Evolutionary conservation across 2,329 filamentous ascomycete species (phyloP), one percentile per base, ranked within the genome.

Genomic region (Arthrobotrys megalospora): DNA sequence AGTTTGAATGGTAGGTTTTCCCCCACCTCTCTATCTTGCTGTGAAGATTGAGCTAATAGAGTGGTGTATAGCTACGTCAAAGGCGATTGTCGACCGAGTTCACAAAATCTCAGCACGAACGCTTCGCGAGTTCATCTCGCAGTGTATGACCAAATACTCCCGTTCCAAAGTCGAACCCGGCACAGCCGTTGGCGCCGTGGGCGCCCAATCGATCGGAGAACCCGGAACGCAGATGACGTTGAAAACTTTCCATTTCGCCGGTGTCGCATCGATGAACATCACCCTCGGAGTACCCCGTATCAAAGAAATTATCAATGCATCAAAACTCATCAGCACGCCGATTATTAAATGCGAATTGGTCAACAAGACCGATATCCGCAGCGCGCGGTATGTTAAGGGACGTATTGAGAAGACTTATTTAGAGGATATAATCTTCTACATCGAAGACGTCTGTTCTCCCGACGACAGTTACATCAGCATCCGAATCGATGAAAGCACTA

Each of bases 261-360:
- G 96, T 92, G 96, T 99, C 80, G 96, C 96, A 50, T 95, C 95
- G 84, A 98, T 99, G 96, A 97, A 93, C 88, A 97, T 99, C 83
- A 99, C 96, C 0, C 93, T 97, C 83, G 96, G 96, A 92, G 96
- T 99, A 6, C 96, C 96, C 0, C 95, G 96, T 91, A 99, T 99
- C 87, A 99, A 99, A 86, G 96, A 99, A 87, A 99, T 99, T 81
- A 99, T 99, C 90, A 99, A 99, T 85, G 96, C 96, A 5, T 97
- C 94, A 7, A 97, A 94, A 84, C 87, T 88, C 62, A 99, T 99
- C 85, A 96, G 92, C 84, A 99, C 96, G 0, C 96, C 96, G 0
- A 92, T 99, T 83, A 97, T 99, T 81, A 90, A 89, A 5, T 98
- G 96, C 82, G 91, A 93, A 3, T 87, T 98, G 4, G 88, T 93